A percentile compares a stretch with the other conserved stretches of the same genome.
Conservation (phyloP, 1,284 basidiomycete genomes). For the Bjerkandera adusta region DNA sequence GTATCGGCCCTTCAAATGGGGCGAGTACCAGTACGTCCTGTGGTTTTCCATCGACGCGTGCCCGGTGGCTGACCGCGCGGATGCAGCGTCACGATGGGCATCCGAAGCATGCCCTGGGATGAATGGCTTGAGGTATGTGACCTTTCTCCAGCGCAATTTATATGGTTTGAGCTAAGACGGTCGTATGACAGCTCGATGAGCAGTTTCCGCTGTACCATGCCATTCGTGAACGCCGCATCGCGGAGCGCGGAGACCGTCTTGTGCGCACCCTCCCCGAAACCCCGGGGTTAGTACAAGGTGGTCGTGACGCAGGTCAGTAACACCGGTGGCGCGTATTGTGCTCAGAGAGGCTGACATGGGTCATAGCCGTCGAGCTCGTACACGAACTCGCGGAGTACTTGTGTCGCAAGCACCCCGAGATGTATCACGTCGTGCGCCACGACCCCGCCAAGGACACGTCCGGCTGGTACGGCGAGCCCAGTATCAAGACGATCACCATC, state of each 20-base stretch:
- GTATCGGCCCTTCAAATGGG: conserved; percentile 64
- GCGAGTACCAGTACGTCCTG: conserved; percentile 53
- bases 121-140: conserved; percentile 63
- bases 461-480: conserved; percentile 53
- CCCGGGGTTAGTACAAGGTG: conserved; percentile 48
- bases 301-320: conserved; percentile 48
- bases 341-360: neutral
- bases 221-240: conserved; percentile 53
- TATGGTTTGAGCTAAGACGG: conserved; percentile 4
- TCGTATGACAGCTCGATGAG: conserved; percentile 48
- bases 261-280: conserved; percentile 50
- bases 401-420: conserved; percentile 56
- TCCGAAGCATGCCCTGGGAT: conserved; percentile 62
- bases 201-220: conserved; percentile 50
- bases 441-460: conserved; percentile 17
- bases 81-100: conserved; percentile 68
- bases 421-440: conserved; percentile 51
- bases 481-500: conserved; percentile 54
- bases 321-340: neutral
- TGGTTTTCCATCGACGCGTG: neutral
- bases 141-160: too few species aligned
- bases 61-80: conserved; percentile 4
- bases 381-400: conserved; percentile 68
- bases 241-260: conserved; percentile 45
- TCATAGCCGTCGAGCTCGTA: conserved; percentile 57